Percentiles rank a stretch among this genome's conserved stretches.
Evolutionary conservation across 805 yeast genomes (phyloP).

Genomic region (Yarrowia keelungensis): DNA sequence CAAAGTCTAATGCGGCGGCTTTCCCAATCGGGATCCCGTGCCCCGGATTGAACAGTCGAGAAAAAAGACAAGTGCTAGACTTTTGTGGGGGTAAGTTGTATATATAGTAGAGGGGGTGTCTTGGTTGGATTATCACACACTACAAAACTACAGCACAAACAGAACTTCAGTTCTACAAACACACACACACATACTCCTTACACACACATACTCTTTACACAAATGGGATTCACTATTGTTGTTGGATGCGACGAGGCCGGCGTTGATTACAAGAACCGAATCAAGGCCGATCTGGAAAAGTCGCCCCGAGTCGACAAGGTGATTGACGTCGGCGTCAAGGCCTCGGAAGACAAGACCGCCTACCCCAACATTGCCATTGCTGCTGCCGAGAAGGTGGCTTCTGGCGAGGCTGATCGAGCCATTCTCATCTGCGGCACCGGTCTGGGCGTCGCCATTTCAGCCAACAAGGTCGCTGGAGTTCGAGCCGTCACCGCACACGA

Average conservation of each 20-base stretch:
- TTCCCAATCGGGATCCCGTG: constrained; percentile 25
- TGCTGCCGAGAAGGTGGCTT: constrained; percentile 54
- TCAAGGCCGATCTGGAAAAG: constrained; percentile 51
- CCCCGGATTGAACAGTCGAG: constrained; percentile 3
- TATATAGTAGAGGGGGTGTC: not conserved
- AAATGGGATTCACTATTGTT: constrained; percentile 47
- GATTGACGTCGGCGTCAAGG: constrained; percentile 54
- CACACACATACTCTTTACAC: not conserved
- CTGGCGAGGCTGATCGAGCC: constrained; percentile 56
- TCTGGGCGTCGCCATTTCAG: constrained; percentile 58
- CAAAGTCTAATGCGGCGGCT: constrained; percentile 20
- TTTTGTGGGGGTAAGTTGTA: not conserved
- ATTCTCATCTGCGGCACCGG: constrained; percentile 59
- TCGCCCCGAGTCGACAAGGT: constrained; percentile 49
- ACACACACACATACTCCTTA: not conserved
- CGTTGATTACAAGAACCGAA: constrained; percentile 53
- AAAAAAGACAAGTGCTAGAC: not conserved
- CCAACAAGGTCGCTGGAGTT: constrained; percentile 57
- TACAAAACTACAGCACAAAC: not conserved
- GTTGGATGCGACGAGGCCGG: constrained; percentile 58
- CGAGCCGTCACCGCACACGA: constrained; percentile 60
- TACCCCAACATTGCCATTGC: constrained; percentile 56
- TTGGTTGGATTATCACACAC: too few species aligned
- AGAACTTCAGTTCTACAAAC: too few species aligned
- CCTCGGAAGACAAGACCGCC: constrained; percentile 50